Conservation (phyloP, 108 stramenopile species). For the Cyclotella cryptica region DNA sequence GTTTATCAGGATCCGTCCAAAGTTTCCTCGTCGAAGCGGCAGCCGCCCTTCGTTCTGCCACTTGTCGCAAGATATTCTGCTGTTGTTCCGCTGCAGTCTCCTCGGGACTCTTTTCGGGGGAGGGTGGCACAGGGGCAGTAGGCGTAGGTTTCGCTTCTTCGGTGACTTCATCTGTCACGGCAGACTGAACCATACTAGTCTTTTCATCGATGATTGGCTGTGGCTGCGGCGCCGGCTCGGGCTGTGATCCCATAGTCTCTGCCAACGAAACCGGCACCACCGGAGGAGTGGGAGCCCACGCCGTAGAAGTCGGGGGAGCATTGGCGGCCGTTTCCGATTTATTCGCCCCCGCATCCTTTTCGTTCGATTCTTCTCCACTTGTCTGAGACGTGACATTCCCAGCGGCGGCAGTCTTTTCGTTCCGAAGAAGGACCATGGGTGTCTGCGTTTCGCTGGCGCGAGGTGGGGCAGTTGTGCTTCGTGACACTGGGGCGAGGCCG, state of each 20-base stretch:
- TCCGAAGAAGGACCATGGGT: constrained; percentile 33
- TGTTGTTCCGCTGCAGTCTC: constrained; percentile 37
- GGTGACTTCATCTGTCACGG: background rate
- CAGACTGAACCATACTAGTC: background rate
- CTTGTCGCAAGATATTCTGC: constrained; percentile 35
- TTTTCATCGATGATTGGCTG: background rate
- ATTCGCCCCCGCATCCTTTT: constrained; percentile 7
- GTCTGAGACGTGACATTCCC: background rate
- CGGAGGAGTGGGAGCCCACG: constrained; percentile 35
- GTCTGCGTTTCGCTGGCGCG: constrained; percentile 4
- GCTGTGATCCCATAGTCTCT: background rate
- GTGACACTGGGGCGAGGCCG: background rate
- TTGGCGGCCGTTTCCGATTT: constrained; percentile 13
- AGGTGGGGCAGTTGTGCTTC: background rate
- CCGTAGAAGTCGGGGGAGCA: background rate
- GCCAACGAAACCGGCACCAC: constrained; percentile 18
- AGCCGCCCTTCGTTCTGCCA: constrained; percentile 41
- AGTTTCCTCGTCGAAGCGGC: constrained; percentile 14
- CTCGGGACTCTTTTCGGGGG: constrained; percentile 22
- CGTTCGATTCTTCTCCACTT: constrained; percentile 14
- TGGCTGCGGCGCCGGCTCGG: background rate
- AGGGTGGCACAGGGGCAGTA: background rate
- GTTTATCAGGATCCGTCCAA: constrained; percentile 25
- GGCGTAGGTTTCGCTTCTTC: background rate
- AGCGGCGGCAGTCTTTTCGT: background rate